Base-by-base conservation (phyloP, 176 grass and related monocot genomes). In the Aegilops sharonensis region DNA sequence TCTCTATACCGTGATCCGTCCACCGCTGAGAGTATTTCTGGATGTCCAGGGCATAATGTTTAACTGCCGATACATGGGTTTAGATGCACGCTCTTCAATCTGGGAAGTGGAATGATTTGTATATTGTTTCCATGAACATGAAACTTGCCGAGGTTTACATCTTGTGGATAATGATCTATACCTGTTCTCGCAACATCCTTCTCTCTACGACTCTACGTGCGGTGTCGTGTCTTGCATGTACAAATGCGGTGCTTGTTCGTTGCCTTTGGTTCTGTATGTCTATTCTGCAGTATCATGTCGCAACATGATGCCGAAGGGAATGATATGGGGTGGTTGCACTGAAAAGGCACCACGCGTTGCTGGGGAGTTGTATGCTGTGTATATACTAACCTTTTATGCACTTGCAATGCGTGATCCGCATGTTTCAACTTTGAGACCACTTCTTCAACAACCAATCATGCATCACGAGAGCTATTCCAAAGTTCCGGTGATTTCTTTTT, bases 1-100 rank as follows among this genome's bases (percentile, higher is more conserved):
- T 37, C n/a, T 82, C 8, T 65, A 61, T 78, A 39, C 35, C 9
- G 60, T 48, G 35, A 87, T 74, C 20, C 3, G 29, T 74, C 32
- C 3, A 59, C 67, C 13, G 25, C 42, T 65, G 34, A 79, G 73
- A 75, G 35, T 60, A 68, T 23, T 63, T 52, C 12, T 75, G 20
- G 36, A 59, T 80, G 68, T 60, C 14, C 25, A 64, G 32, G 29
- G 25, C 64, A 23, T 54, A 17, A 77, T 67, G 73, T 69, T 71
- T 79, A 25, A 79, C 50, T 79, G 65, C 64, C 43, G 62, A 81
- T 82, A 17, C 47, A 47, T 87, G 50, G 48, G 77, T 77, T 91
- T 85, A 62, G 62, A 76, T 77, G 81, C 11, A 59, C 6, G 8
- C 40, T 78, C 64, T 78, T 84, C n/a, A 20, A 21, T 76, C 15